Percentiles rank a stretch among this genome's conserved stretches.
Conservation (phyloP, 192 early-diverging fungal species). For the Backusella mclennaniae region DNA sequence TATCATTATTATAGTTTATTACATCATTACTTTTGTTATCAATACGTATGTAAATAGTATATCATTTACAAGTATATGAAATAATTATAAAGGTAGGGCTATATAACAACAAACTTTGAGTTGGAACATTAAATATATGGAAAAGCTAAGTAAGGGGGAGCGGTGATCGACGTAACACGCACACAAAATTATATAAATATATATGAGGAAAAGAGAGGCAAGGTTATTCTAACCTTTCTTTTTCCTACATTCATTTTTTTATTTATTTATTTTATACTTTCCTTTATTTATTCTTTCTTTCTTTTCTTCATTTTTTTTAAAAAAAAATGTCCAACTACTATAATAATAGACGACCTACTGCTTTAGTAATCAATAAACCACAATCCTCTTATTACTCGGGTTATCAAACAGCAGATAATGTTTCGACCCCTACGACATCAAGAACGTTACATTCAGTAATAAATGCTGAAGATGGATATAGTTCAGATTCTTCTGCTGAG, state of each 20-base stretch:
- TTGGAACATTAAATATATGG: background rate
- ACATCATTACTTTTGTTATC: background rate
- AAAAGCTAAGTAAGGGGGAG: background rate
- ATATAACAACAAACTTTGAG: background rate
- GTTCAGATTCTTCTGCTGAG: background rate
- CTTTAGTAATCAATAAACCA: background rate
- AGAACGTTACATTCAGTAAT: background rate
- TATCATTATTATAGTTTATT: background rate
- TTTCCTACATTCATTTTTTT: background rate
- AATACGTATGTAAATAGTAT: background rate
- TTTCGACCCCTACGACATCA: background rate
- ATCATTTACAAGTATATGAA: background rate
- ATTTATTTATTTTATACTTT: background rate
- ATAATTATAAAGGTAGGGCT: background rate
- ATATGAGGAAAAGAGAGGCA: background rate
- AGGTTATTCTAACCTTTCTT: background rate
- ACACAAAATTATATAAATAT: background rate
- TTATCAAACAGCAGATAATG: background rate
- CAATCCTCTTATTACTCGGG: background rate
- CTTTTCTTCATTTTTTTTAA: background rate
- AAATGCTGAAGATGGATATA: conserved; percentile 6
- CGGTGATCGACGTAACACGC: background rate
- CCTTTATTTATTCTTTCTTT: background rate
- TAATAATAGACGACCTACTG: background rate
- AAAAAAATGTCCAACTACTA: background rate